phyloP scores from a whole-genome alignment of 1,284 basidiomycete genomes.

The Trametes versicolor region DNA sequence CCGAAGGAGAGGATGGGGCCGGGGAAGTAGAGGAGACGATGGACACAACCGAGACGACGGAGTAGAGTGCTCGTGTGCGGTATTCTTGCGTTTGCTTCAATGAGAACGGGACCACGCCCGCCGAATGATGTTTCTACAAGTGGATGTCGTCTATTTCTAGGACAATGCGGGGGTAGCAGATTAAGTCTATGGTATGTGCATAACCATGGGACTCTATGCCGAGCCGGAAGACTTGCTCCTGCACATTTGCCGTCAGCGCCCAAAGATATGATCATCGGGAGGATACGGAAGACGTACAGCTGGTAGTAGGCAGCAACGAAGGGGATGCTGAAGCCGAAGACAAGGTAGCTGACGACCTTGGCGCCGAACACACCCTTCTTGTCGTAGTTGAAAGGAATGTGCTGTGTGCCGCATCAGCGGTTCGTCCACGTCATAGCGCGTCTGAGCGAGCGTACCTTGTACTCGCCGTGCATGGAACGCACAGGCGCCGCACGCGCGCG shows the following conservation, averaged over 20 bases:
- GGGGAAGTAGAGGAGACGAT: slow-evolving; percentile 28
- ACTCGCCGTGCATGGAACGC: slow-evolving; percentile 52
- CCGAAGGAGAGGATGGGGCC: slow-evolving; percentile 21
- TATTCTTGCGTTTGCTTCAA: neutral
- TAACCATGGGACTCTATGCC: slow-evolving; percentile 27
- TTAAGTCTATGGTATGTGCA: slow-evolving; percentile 33
- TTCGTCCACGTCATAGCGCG: slow-evolving; percentile 9
- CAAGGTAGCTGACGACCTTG: slow-evolving; percentile 66
- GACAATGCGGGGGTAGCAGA: slow-evolving; percentile 24
- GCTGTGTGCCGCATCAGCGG: slow-evolving; percentile 50
- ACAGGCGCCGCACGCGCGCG: slow-evolving; percentile 39
- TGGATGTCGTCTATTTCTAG: slow-evolving; percentile 21
- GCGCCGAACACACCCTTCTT: slow-evolving; percentile 66
- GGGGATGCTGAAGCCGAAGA: slow-evolving; percentile 71
- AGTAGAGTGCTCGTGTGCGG: slow-evolving; percentile 10
- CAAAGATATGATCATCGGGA: neutral
- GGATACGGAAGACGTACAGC: slow-evolving; percentile 59
- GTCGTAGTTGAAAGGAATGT: slow-evolving; percentile 73
- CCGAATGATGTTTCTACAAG: slow-evolving; percentile 10
- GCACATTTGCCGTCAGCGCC: slow-evolving; percentile 13
- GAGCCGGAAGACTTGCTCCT: slow-evolving; percentile 37
- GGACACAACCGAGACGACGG: slow-evolving; percentile 20
- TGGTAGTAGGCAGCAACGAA: slow-evolving; percentile 71
- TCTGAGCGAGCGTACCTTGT: slow-evolving; percentile 59
- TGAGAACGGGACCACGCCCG: neutral